A percentile compares a stretch with the other conserved stretches of the same genome.
Conservation (phyloP, 495 filamentous ascomycete genomes). For the Saxispiralis lemnorum region DNA sequence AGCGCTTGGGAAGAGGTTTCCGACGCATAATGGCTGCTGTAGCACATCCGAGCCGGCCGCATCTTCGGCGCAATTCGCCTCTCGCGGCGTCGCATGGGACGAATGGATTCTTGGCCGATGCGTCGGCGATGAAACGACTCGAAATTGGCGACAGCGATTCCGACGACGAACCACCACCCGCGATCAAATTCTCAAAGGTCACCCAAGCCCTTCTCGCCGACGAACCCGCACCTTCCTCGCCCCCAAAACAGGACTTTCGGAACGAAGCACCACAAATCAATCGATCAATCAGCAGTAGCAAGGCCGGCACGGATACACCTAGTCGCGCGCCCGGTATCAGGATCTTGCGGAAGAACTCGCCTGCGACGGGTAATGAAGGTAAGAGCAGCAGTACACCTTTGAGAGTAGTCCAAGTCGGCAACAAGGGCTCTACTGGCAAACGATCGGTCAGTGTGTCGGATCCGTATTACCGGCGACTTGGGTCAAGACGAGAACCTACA, state of each 20-base stretch:
- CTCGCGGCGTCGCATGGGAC: constrained; percentile 19
- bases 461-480: constrained; percentile 7
- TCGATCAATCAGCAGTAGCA: constrained; percentile 8
- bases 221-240: constrained; percentile 16
- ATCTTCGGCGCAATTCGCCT: constrained; percentile 20
- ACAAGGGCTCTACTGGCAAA: constrained; percentile 4
- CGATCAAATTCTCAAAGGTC: constrained; percentile 26
- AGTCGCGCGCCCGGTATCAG: constrained; percentile 13
- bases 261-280: constrained; percentile 9
- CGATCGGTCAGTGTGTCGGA: constrained; percentile 14
- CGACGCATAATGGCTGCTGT: constrained; percentile 14
- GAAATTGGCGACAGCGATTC: constrained; percentile 24
- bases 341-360: constrained; percentile 15
- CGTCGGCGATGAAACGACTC: constrained; percentile 21
- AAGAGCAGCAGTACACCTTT: constrained; percentile 10
- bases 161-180: constrained; percentile 25
- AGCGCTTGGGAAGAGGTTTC: constrained; percentile 4
- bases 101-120: constrained; percentile 20
- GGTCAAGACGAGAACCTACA: constrained; percentile 6
- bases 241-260: constrained; percentile 14
- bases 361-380: constrained; percentile 4
- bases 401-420: constrained; percentile 13
- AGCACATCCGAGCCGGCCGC: constrained; percentile 13
- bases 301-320: constrained; percentile 12
- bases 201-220: constrained; percentile 25